Conservation (phyloP, 2,329 filamentous ascomycete species). For the Trichoderma cornu-damae region DNA sequence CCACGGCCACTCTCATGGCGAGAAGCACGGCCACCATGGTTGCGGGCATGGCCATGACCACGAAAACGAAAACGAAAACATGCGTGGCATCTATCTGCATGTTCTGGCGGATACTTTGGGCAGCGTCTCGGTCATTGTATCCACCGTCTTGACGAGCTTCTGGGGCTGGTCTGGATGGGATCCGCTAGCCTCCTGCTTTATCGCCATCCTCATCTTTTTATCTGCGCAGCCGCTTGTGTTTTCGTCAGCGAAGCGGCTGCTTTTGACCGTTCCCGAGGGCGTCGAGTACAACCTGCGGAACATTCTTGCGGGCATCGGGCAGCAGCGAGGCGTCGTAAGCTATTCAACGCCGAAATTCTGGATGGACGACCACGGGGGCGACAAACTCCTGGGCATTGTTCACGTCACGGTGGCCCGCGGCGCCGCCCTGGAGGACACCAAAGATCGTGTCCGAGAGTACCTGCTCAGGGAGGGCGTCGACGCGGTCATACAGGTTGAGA, state of each 20-base stretch:
- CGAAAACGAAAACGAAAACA: constrained; percentile 87
- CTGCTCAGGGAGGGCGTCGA: constrained; percentile 68
- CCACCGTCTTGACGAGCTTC: constrained; percentile 79
- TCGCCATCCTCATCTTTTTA: constrained; percentile 87
- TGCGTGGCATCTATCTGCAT: constrained; percentile 95
- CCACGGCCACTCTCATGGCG: constrained; percentile 37
- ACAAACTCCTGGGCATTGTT: constrained; percentile 72
- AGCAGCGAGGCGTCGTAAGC: constrained; percentile 75
- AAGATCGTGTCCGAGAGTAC: constrained; percentile 69
- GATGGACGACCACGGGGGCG: constrained; percentile 64
- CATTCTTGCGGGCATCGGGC: constrained; percentile 74
- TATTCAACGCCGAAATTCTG: constrained; percentile 90
- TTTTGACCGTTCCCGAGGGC: constrained; percentile 79
- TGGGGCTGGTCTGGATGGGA: constrained; percentile 93
- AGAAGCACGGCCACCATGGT: constrained; percentile 36
- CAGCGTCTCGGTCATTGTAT: constrained; percentile 89
- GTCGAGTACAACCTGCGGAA: constrained; percentile 85
- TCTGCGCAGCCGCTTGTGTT: constrained; percentile 84
- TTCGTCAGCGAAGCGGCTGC: constrained; percentile 73
- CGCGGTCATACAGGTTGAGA: constrained; percentile 80
- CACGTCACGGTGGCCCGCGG: constrained; percentile 72
- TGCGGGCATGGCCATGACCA: constrained; percentile 30
- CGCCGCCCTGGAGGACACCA: constrained; percentile 75
- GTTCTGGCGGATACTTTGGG: constrained; percentile 92
- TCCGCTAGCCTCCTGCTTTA: constrained; percentile 86